Conservation (phyloP, 75 land plant species). For the Pinus albicaulis region DNA sequence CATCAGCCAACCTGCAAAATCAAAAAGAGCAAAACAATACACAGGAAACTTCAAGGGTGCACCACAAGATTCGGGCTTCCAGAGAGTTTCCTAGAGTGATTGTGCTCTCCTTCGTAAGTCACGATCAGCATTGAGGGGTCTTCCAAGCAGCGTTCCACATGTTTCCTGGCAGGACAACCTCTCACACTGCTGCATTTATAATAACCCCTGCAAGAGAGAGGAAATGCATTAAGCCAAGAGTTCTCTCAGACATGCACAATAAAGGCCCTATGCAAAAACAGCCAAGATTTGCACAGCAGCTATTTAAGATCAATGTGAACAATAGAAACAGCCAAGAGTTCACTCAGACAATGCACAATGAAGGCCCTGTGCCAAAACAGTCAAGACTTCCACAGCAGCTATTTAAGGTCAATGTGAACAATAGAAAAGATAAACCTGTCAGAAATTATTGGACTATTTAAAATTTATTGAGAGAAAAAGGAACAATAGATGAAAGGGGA, state of each 20-base stretch:
- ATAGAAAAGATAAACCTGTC: too few relatives aligned
- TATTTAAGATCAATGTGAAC: too few relatives aligned
- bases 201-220: conserved; percentile 57
- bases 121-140: conserved; percentile 84
- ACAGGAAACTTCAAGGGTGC: conserved; percentile 4
- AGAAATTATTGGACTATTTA: too few relatives aligned
- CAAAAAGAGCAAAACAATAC: not conserved
- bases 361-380: too few relatives aligned
- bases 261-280: not conserved
- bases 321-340: too few relatives aligned
- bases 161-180: conserved; percentile 92
- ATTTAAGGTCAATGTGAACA: too few relatives aligned
- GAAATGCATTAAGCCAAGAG: not conserved
- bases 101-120: conserved; percentile 89
- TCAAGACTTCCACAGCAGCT: too few relatives aligned
- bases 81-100: conserved; percentile 46
- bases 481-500: too few relatives aligned
- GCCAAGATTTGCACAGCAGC: too few relatives aligned
- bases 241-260: not conserved
- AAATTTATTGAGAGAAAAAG: too few relatives aligned
- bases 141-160: conserved; percentile 77
- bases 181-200: conserved; percentile 91
- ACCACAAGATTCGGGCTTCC: conserved; percentile 11
- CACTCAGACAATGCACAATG: too few relatives aligned
- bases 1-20: not conserved